phyloP scores from a whole-genome alignment of 1,284 basidiomycete species.

The Blastosporella zonata region DNA sequence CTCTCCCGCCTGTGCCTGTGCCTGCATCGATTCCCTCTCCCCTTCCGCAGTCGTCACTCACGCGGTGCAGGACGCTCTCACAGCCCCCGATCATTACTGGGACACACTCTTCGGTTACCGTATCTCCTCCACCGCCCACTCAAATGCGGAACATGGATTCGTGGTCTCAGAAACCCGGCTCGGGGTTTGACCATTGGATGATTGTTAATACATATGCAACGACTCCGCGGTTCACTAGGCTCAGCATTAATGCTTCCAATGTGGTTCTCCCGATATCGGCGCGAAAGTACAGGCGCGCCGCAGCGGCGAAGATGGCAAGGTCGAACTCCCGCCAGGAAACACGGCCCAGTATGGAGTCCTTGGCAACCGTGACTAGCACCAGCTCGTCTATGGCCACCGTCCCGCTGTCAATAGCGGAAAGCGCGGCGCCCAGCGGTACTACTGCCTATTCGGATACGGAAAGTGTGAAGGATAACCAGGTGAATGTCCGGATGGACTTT shows the following conservation, averaged over 20 bases:
- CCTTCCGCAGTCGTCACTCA: neutral
- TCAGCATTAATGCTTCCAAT: conserved; percentile 34
- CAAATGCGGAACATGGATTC: conserved; percentile 2
- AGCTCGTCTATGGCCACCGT: conserved; percentile 7
- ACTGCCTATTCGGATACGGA: neutral
- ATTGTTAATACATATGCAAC: conserved; percentile 32
- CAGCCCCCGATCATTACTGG: conserved; percentile 1
- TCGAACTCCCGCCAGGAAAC: neutral
- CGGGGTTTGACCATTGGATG: conserved; percentile 31
- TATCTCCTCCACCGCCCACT: neutral
- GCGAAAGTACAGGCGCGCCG: conserved; percentile 24
- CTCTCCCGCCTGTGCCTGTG: neutral
- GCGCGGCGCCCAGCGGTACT: neutral
- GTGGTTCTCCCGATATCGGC: conserved; percentile 46
- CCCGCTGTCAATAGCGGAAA: neutral
- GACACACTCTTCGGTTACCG: neutral
- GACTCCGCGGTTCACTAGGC: conserved; percentile 43
- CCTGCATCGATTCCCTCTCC: neutral
- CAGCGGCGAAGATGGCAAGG: conserved; percentile 6
- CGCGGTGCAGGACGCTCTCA: neutral
- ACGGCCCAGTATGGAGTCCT: neutral
- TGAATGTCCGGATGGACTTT: no score
- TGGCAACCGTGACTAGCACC: neutral
- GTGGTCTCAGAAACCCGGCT: conserved; percentile 15
- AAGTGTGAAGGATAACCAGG: no score